Evolutionary conservation across 208 protist species (phyloP).

Genomic region (Leishmania guyanensis): DNA sequence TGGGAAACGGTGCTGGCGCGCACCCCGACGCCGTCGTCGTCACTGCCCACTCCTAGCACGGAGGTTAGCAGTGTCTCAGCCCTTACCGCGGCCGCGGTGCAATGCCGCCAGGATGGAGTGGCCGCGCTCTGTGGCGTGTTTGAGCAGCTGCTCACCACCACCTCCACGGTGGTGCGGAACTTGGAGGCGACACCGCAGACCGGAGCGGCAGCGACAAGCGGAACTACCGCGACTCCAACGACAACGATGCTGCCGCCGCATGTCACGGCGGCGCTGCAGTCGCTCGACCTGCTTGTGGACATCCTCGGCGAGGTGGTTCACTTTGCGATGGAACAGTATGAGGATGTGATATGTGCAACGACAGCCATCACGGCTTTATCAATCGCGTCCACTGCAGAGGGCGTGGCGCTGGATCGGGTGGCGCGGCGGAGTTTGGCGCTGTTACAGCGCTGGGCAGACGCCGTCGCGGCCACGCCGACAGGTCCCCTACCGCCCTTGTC

Average conservation of each 20-base stretch:
- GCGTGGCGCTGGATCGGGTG: slow-evolving; percentile 38
- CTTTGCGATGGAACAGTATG: slow-evolving; percentile 33
- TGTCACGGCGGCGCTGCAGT: slow-evolving; percentile 34
- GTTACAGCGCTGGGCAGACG: slow-evolving; percentile 46
- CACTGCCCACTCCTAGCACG: not conserved
- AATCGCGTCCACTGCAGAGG: slow-evolving; percentile 42
- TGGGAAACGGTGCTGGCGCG: slow-evolving; percentile 32
- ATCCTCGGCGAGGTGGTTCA: slow-evolving; percentile 46
- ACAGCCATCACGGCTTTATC: slow-evolving; percentile 46
- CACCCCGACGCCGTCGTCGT: not conserved
- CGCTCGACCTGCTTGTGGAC: slow-evolving; percentile 49
- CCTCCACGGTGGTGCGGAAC: slow-evolving; percentile 27
- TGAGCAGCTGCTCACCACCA: slow-evolving; percentile 32
- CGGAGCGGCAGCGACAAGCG: not conserved
- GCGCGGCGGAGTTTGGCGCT: slow-evolving; percentile 48
- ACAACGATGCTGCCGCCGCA: slow-evolving; percentile 16
- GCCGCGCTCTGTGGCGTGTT: slow-evolving; percentile 38
- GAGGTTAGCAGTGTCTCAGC: not conserved
- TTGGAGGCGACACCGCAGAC: not conserved
- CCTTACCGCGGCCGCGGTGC: not conserved
- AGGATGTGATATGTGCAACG: slow-evolving; percentile 42
- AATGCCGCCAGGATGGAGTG: slow-evolving; percentile 38
- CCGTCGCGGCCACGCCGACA: not conserved
- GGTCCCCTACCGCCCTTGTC: not conserved
- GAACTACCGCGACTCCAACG: not conserved